Evolutionary conservation across 73 alveolate species (phyloP).

Genomic region (Tetrahymena elliotti): DNA sequence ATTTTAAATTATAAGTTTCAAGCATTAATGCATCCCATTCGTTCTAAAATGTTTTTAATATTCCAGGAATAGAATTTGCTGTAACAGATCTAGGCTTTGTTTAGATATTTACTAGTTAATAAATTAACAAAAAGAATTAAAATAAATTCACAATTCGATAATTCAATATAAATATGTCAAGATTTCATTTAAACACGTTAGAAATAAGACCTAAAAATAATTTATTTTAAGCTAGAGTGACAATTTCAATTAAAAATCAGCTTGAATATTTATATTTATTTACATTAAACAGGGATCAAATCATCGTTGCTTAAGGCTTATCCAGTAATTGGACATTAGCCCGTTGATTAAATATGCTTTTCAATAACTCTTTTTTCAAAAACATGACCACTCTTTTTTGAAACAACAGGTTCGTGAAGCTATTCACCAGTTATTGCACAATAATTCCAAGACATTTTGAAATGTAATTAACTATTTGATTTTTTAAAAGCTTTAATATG

Average conservation of each 20-base stretch:
- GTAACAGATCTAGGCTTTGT: constrained; percentile 63
- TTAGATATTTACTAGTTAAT: constrained; percentile 10
- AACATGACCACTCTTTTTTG: constrained; percentile 72
- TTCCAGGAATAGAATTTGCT: constrained; percentile 57
- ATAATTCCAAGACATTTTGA: constrained; percentile 35
- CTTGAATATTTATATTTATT: not conserved
- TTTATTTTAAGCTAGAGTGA: not conserved
- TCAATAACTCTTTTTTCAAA: constrained; percentile 63
- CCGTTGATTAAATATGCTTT: constrained; percentile 55
- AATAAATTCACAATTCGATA: not conserved
- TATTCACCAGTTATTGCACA: constrained; percentile 77
- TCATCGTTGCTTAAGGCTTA: constrained; percentile 50
- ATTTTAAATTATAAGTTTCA: constrained; percentile 52
- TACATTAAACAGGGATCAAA: constrained; percentile 36
- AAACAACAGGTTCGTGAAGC: constrained; percentile 64
- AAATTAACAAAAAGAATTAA: not conserved
- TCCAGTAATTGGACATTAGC: constrained; percentile 76
- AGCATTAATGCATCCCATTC: constrained; percentile 79
- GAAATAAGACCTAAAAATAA: not conserved
- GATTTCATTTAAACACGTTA: not conserved
- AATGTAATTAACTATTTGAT: not conserved
- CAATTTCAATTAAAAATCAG: no score
- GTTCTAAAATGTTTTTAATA: constrained; percentile 48
- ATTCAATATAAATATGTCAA: not conserved
- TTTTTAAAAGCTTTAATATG: not conserved